Base-by-base conservation (phyloP, 192 early-diverging fungal species). In the Coemansia sp. region DNA sequence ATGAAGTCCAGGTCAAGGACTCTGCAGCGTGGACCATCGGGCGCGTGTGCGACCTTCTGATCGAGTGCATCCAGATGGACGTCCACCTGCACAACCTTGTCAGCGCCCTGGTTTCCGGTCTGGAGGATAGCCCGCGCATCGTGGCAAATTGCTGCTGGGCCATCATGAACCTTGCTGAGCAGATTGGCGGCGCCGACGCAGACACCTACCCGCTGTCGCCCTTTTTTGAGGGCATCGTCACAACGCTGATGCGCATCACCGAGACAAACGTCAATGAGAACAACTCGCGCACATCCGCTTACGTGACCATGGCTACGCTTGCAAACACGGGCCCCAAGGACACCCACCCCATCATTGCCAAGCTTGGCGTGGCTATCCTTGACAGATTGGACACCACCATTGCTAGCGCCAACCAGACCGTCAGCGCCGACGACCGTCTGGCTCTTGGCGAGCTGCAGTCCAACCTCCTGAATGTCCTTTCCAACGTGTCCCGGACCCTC, bases 11-110 rank as follows among this genome's bases (percentile, higher is more conserved):
- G 58, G 94, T 99, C 59, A 96, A 97, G 82, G 98, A 99, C 75
- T 91, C 95, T 19, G 91, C 95, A 7, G 96, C 95, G 17, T 99
- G 98, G 98, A 93, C 94, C n/a, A 80, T 99, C 11, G 96, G 98
- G 57, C 89, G 95, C 59, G 92, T 99, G 27, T 96, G 86, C 53
- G 92, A 97, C 56, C 69, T 89, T 44, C 62, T 94, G 47, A 83
- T 85, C 38, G 83, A 87, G 33, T 87, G 86, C 67, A 91, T 93
- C 57, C 87, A 89, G 61, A 84, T 86, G 8, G 88, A 91, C 23
- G 67, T 86, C 36, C 87, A 89, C 40, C 77, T 94, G 41, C 82
- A 88, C 58, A 84, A 75, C 30, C 72, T 94, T 20, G 81, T 94
- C 25, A 78, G 81, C 59, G 91, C 92, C 20, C 74, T 99, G 42